These are phyloP conservation scores for Boechera retrofracta DNA, from an alignment of 345 rosid species.

Conservation along the genomic window DNA sequence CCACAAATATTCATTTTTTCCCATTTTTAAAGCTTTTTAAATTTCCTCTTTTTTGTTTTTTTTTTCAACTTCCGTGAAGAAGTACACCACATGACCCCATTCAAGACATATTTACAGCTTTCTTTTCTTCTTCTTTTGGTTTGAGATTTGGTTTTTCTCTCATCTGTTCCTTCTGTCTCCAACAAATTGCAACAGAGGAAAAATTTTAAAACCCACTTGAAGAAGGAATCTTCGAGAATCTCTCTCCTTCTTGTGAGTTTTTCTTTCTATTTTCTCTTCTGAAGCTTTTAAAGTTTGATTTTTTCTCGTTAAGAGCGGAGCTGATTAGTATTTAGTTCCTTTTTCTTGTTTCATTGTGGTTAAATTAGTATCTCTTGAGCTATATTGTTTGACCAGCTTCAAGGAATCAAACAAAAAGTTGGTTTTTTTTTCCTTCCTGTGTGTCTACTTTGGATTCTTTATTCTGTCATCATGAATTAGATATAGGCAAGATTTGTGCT, in stretches of 20 bases:
- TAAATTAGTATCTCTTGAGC: conserved; percentile 36
- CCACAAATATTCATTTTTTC: conserved; percentile 32
- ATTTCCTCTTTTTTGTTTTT: background rate
- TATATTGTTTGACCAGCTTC: conserved; percentile 38
- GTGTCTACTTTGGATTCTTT: conserved; percentile 32
- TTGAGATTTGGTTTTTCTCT: conserved; percentile 15
- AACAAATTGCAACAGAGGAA: conserved; percentile 15
- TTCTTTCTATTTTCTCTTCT: conserved; percentile 14
- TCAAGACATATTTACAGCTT: conserved; percentile 34
- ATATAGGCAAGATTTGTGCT: conserved; percentile 37
- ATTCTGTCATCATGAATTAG: conserved; percentile 34
- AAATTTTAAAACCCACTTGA: conserved; percentile 3
- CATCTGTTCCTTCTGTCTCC: conserved; percentile 47
- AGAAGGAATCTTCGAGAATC: conserved; percentile 53
- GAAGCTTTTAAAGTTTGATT: conserved; percentile 27
- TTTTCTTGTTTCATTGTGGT: background rate
- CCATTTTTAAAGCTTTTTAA: background rate
- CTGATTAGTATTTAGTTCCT: conserved; percentile 15
- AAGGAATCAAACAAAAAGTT: conserved; percentile 50
- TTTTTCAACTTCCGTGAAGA: conserved; percentile 33
- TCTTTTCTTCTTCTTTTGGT: conserved; percentile 14
- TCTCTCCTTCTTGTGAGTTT: conserved; percentile 46
- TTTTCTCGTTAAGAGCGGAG: conserved; percentile 9
- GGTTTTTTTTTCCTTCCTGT: background rate
- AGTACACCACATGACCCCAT: conserved; percentile 31